phyloP scores from a whole-genome alignment of 1,139 yeast genomes.

The Saccharomyces hybrid region DNA sequence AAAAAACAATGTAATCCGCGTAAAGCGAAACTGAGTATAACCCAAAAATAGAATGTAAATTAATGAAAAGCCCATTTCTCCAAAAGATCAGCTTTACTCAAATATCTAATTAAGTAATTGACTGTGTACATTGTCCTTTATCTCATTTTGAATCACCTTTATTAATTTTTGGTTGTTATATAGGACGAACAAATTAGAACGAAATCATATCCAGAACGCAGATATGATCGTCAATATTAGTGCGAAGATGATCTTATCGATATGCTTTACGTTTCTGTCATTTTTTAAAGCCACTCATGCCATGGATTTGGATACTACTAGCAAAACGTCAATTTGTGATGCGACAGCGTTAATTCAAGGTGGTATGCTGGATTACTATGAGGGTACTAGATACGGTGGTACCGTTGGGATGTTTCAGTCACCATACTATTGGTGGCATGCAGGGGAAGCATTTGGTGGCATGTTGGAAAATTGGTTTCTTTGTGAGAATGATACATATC shows the following conservation, averaged over 20 bases:
- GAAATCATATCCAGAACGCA: not conserved
- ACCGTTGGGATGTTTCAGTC: constrained; percentile 49
- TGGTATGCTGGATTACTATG: constrained; percentile 54
- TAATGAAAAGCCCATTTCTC: not conserved
- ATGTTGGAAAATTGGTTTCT: constrained; percentile 45
- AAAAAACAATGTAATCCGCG: not conserved
- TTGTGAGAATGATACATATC: constrained; percentile 43
- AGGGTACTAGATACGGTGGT: constrained; percentile 47
- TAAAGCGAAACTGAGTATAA: not conserved
- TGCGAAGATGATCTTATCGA: not conserved
- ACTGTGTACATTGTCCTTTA: not conserved
- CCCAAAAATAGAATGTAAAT: not conserved
- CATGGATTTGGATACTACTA: constrained; percentile 28
- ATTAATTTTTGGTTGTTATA: not conserved
- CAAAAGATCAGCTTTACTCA: not conserved
- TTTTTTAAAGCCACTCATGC: constrained; percentile 5
- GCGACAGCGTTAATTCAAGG: constrained; percentile 42
- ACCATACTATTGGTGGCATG: constrained; percentile 70
- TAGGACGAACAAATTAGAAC: not conserved
- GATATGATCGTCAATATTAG: not conserved
- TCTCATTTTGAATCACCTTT: not conserved
- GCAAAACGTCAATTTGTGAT: constrained; percentile 38
- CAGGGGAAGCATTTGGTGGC: constrained; percentile 62
- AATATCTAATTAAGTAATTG: not conserved
- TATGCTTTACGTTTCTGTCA: not conserved